Conservation (phyloP, 2,329 filamentous ascomycete genomes). For the Xylariaceae sp. region DNA sequence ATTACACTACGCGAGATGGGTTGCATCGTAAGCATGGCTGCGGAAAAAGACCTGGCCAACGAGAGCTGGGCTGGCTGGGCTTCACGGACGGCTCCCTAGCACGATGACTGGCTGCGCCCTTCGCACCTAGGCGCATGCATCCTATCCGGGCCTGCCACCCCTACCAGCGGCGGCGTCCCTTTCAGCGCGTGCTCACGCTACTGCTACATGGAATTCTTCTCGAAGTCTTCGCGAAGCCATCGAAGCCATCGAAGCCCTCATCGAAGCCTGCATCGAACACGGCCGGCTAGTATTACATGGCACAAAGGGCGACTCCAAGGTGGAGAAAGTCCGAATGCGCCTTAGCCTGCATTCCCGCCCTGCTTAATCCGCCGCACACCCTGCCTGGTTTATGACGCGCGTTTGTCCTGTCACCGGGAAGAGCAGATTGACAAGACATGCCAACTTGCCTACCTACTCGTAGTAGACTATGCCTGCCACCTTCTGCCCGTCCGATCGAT, state of each 20-base stretch:
- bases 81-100: constrained; percentile 10
- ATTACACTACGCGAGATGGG: constrained; percentile 18
- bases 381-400: neutral
- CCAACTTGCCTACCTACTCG: no score
- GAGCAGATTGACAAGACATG: no score
- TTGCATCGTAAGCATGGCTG: constrained; percentile 29
- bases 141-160: constrained; percentile 24
- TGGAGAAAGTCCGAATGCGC: neutral
- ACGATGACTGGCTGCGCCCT: constrained; percentile 24
- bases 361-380: neutral
- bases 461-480: no score
- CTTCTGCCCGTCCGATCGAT: neutral
- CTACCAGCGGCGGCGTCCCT: constrained; percentile 13
- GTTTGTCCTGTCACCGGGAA: neutral
- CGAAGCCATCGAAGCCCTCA: constrained; percentile 34
- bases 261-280: constrained; percentile 14
- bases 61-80: constrained; percentile 8
- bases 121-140: constrained; percentile 5
- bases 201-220: neutral
- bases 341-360: neutral
- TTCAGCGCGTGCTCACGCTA: constrained; percentile 16
- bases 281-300: neutral
- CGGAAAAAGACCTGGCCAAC: constrained; percentile 7
- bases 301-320: neutral
- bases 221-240: constrained; percentile 32